Evolutionary conservation across 306 rosid species (phyloP).

Genomic region (Oxytropis ochrocephala): DNA sequence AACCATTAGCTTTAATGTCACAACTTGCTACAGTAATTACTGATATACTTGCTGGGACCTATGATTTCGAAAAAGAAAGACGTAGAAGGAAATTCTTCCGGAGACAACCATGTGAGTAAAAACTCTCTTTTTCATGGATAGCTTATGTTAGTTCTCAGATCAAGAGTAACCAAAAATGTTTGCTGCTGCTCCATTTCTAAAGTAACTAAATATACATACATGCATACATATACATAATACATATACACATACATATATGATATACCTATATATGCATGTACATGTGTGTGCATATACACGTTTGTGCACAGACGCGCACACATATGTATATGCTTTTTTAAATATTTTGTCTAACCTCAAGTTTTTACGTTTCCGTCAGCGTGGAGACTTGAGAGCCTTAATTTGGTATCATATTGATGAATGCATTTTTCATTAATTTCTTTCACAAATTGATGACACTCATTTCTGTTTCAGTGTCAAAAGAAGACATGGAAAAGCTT

Average conservation of each 20-base stretch:
- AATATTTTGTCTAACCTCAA: not conserved
- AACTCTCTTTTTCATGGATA: not conserved
- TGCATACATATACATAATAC: not conserved
- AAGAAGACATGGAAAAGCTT: conserved; percentile 96
- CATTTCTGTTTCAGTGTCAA: conserved; percentile 49
- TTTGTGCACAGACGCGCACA: not conserved
- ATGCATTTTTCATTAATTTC: not conserved
- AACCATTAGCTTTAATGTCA: conserved; percentile 91
- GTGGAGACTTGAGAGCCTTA: not conserved
- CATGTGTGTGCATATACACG: not conserved
- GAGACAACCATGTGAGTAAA: conserved; percentile 72
- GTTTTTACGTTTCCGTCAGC: not conserved
- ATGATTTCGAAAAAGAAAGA: conserved; percentile 66
- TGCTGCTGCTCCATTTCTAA: not conserved
- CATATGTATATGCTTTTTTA: not conserved
- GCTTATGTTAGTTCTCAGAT: not conserved
- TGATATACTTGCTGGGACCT: conserved; percentile 93
- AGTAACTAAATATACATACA: not conserved
- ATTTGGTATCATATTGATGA: conserved; percentile 5
- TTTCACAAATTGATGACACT: conserved; percentile 2
- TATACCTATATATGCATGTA: not conserved
- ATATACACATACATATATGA: not conserved
- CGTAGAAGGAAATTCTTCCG: conserved; percentile 84
- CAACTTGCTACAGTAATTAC: conserved; percentile 97
- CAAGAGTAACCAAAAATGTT: not conserved